phyloP scores from a whole-genome alignment of 257 asterid species.

The Salvia miltiorrhiza region DNA sequence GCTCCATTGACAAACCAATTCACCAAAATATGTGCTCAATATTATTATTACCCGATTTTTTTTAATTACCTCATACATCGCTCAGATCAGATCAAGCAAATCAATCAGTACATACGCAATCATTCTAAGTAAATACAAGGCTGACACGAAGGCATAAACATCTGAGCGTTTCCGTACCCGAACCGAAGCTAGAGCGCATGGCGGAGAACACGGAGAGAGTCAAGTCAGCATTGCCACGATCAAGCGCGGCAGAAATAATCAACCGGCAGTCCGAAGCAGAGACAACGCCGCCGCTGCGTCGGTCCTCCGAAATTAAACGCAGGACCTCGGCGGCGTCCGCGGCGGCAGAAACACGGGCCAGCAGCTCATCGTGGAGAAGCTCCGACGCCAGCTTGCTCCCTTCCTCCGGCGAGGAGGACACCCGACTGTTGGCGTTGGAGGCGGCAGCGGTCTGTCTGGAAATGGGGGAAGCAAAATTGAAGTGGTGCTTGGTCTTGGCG shows the following conservation, averaged over 20 bases:
- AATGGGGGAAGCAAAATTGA: too few relatives aligned
- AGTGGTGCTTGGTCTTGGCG: too few relatives aligned
- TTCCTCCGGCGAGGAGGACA: slow-evolving; percentile 34
- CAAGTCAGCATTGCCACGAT: slow-evolving; percentile 77
- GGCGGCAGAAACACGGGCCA: slow-evolving; percentile 48
- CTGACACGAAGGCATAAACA: background rate
- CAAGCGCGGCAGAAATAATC: slow-evolving; percentile 75
- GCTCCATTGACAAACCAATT: background rate
- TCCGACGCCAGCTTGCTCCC: slow-evolving; percentile 31
- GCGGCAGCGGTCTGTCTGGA: slow-evolving; percentile 17
- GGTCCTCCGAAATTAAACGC: slow-evolving; percentile 42
- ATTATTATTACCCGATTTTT: background rate
- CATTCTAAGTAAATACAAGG: background rate
- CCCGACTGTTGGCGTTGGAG: slow-evolving; percentile 30
- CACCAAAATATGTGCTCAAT: background rate
- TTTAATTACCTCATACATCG: background rate
- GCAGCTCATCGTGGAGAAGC: slow-evolving; percentile 48
- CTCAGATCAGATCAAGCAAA: background rate
- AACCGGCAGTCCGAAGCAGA: slow-evolving; percentile 50
- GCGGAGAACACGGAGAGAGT: slow-evolving; percentile 82
- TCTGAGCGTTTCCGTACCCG: slow-evolving; percentile 36
- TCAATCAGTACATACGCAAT: background rate
- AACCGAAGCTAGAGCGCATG: slow-evolving; percentile 72
- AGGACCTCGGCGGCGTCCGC: slow-evolving; percentile 58
- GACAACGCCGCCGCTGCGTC: slow-evolving; percentile 48